These are phyloP conservation scores for Stachybotrys echinatus DNA, from an alignment of 2,329 filamentous ascomycete genomes.

Conservation along the genomic window DNA sequence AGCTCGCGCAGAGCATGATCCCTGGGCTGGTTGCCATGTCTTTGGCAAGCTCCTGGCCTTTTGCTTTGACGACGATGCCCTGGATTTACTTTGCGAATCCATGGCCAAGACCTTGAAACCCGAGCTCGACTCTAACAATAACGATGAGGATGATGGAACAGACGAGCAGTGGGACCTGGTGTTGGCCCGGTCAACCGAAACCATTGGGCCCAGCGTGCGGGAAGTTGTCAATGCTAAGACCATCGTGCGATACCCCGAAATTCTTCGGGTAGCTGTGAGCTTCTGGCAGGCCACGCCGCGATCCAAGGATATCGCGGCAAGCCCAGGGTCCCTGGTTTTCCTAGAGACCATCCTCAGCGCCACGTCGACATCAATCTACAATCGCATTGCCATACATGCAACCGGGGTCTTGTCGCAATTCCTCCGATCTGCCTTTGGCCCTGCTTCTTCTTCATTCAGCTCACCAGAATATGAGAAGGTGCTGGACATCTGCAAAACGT, in stretches of 20 bases:
- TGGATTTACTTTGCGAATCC: slow-evolving; percentile 63
- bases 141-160: slow-evolving; percentile 21
- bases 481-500: slow-evolving; percentile 59
- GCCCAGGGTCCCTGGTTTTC: slow-evolving; percentile 56
- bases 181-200: slow-evolving; percentile 29
- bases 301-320: slow-evolving; percentile 33
- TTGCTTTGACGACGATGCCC: slow-evolving; percentile 70
- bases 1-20: slow-evolving; percentile 61
- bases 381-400: slow-evolving; percentile 65
- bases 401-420: slow-evolving; percentile 66
- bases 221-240: slow-evolving; percentile 46
- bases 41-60: slow-evolving; percentile 81
- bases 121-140: slow-evolving; percentile 17
- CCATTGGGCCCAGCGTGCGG: slow-evolving; percentile 34
- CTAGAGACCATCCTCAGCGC: slow-evolving; percentile 58
- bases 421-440: slow-evolving; percentile 54
- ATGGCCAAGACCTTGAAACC: slow-evolving; percentile 31
- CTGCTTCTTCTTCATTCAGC: slow-evolving; percentile 41
- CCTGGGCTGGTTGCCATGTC: slow-evolving; percentile 64
- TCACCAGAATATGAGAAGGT: slow-evolving; percentile 54
- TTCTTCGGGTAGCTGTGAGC: slow-evolving; percentile 56
- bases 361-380: slow-evolving; percentile 59
- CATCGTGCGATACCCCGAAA: slow-evolving; percentile 54
- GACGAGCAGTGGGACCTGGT: slow-evolving; percentile 34
- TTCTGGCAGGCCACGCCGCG: slow-evolving; percentile 60